phyloP scores from a whole-genome alignment of 331 rosid species.

The Spiraea crenata region DNA sequence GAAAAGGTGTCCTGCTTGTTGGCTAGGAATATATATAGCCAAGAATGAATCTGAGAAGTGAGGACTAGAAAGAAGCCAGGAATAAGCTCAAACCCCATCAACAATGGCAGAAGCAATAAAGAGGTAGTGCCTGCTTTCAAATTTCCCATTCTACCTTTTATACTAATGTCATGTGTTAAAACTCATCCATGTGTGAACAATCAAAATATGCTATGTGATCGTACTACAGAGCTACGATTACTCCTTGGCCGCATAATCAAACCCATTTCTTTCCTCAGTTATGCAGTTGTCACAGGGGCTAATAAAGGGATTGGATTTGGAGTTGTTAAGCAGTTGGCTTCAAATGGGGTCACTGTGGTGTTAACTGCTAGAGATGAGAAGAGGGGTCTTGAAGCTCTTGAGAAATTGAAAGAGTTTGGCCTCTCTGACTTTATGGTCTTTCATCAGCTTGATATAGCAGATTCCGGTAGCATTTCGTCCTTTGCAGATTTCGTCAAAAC shows the following conservation, averaged over 20 bases:
- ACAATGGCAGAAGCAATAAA: not conserved
- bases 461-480: conserved; percentile 36
- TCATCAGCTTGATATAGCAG: conserved; percentile 60
- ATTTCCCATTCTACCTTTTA: not conserved
- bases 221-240: no score
- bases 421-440: conserved; percentile 38
- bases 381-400: conserved; percentile 31
- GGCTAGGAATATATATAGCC: no score
- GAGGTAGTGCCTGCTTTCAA: not conserved
- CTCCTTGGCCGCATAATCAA: no score
- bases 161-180: no score
- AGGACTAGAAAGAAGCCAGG: not conserved
- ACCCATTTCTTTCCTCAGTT: not conserved
- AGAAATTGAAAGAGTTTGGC: conserved; percentile 29
- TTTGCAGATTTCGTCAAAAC: conserved; percentile 44
- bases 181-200: no score
- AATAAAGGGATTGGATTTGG: conserved; percentile 5
- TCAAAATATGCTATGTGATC: no score
- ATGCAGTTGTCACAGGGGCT: conserved; percentile 6
- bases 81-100: not conserved
- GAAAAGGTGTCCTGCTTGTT: no score
- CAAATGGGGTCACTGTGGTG: not conserved
- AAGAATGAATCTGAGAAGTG: no score
- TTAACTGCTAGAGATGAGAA: conserved; percentile 31
- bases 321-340: conserved; percentile 5